These are phyloP conservation scores for Herpetospermum pedunculosum DNA, from an alignment of 306 rosid genomes.

Conservation along the genomic window DNA sequence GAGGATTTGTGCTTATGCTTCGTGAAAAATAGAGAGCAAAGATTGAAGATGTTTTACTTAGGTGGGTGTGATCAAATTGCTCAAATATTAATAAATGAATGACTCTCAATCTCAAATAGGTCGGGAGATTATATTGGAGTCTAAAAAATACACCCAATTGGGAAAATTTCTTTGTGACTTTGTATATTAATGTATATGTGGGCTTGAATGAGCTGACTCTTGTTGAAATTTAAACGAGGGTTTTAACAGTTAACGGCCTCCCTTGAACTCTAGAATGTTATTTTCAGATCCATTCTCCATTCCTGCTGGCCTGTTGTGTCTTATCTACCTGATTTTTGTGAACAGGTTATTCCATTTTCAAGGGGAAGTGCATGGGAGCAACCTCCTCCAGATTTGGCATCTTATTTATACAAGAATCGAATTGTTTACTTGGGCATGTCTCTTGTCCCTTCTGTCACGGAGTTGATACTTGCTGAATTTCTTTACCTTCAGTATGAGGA, in stretches of 20 bases:
- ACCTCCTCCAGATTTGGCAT: conserved; percentile 92
- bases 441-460: conserved; percentile 88
- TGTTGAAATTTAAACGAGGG: neutral
- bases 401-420: conserved; percentile 82
- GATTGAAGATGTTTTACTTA: neutral
- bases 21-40: neutral
- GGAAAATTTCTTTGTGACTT: neutral
- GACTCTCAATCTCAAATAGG: neutral
- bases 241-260: neutral
- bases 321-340: conserved; percentile 6
- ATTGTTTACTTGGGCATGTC: conserved; percentile 93
- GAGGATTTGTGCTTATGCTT: neutral
- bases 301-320: conserved; percentile 1
- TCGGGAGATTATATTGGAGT: neutral
- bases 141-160: neutral
- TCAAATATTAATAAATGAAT: neutral
- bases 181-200: neutral
- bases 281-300: neutral
- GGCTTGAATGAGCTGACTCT: neutral
- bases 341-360: conserved; percentile 81
- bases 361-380: conserved; percentile 92
- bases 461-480: conserved; percentile 86
- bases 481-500: conserved; percentile 85
- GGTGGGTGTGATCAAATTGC: neutral
- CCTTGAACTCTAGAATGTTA: neutral